These are phyloP conservation scores for Candida neerlandica DNA, from an alignment of 1,139 yeast species.

Conservation along the genomic window DNA sequence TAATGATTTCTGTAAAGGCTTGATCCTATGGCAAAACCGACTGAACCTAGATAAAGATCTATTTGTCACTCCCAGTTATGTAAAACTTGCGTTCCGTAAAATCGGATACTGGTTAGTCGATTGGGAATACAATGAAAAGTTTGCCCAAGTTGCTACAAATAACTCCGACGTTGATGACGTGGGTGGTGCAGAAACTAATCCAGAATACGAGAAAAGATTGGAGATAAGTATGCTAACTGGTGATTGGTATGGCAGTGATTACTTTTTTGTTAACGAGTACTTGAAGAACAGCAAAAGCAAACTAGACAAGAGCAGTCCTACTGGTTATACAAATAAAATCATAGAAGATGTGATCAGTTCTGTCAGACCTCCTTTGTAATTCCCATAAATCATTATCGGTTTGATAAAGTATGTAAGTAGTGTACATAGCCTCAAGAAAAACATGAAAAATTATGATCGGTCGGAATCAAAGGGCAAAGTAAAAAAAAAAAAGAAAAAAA, in stretches of 20 bases:
- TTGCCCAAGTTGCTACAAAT: slow-evolving; percentile 9
- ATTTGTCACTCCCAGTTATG: slow-evolving; percentile 43
- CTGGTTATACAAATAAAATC: slow-evolving; percentile 37
- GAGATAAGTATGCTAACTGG: slow-evolving; percentile 44
- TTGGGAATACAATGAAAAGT: slow-evolving; percentile 37
- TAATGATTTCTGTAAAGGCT: slow-evolving; percentile 27
- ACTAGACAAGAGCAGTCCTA: slow-evolving; percentile 28
- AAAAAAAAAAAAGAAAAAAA: neutral
- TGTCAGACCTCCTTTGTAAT: slow-evolving; percentile 45
- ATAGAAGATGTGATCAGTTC: slow-evolving; percentile 41
- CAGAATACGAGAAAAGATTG: slow-evolving; percentile 21
- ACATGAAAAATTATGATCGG: neutral
- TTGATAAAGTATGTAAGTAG: neutral
- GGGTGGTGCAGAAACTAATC: slow-evolving; percentile 1
- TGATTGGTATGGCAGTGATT: slow-evolving; percentile 52
- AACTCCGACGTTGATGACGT: slow-evolving; percentile 15
- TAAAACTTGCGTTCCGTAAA: slow-evolving; percentile 44
- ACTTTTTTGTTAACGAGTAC: slow-evolving; percentile 37
- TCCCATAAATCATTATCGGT: too few relatives aligned
- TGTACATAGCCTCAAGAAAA: slow-evolving; percentile 3
- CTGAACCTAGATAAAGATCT: slow-evolving; percentile 12
- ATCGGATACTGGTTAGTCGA: slow-evolving; percentile 52
- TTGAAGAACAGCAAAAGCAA: slow-evolving; percentile 24
- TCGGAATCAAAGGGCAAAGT: neutral
- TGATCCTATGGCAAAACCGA: slow-evolving; percentile 30